A percentile compares a stretch with the other conserved stretches of the same genome.
Evolutionary conservation across 2,329 filamentous ascomycete species (phyloP).

Genomic region (Sodiomyces alkalinus): DNA sequence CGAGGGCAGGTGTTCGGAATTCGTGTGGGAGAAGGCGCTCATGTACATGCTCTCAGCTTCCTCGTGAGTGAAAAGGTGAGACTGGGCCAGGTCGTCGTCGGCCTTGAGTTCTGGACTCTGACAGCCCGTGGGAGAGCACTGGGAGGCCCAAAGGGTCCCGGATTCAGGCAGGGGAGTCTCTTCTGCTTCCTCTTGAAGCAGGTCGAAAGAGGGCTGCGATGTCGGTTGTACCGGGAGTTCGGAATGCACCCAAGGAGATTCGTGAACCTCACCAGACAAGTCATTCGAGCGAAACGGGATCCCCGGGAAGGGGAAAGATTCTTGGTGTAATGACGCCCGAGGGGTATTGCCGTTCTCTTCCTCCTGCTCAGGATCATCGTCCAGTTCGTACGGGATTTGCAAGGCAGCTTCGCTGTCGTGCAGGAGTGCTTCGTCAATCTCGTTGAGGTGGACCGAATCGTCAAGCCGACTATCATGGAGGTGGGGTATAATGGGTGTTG

Average conservation of each 20-base stretch:
- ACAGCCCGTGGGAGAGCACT: no score
- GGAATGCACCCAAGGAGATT: background rate
- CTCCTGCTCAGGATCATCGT: conserved; percentile 16
- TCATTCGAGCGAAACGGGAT: conserved; percentile 6
- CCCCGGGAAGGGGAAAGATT: no score
- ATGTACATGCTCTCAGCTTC: conserved; percentile 81
- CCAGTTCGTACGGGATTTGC: conserved; percentile 38
- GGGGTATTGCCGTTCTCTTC: conserved; percentile 32
- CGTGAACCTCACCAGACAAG: background rate
- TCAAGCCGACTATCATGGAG: conserved; percentile 17
- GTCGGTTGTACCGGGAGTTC: no score
- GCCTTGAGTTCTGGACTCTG: no score
- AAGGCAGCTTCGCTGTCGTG: conserved; percentile 41
- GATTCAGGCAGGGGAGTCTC: background rate
- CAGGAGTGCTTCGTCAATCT: conserved; percentile 17
- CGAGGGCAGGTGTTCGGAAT: conserved; percentile 14
- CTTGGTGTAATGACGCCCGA: conserved; percentile 31
- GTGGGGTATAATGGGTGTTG: no score
- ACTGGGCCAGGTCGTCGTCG: conserved; percentile 41
- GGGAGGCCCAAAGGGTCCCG: background rate
- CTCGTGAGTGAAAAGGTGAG: conserved; percentile 61
- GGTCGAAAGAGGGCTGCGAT: background rate
- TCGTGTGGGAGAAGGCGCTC: conserved; percentile 47
- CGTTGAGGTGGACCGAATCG: conserved; percentile 16
- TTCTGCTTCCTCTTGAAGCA: background rate